Percentiles rank a stretch among this genome's conserved stretches.
Evolutionary conservation across 2,329 filamentous ascomycete species (phyloP).

Genomic region (Diaporthe australafricana): DNA sequence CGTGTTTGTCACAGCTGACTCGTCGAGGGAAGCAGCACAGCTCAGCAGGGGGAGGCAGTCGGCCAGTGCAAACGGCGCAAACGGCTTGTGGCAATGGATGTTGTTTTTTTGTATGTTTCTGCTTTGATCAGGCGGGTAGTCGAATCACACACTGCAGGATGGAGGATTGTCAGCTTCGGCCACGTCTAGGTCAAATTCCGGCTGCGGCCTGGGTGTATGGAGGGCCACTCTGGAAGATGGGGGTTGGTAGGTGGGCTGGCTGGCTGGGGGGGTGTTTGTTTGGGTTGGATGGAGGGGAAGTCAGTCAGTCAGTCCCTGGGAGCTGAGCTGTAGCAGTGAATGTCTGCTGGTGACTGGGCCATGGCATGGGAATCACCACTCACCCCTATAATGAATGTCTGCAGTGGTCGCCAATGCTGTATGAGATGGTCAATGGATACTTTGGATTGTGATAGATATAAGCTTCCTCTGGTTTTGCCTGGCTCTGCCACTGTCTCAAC

Average conservation of each 20-base stretch:
- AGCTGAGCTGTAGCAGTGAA: neutral
- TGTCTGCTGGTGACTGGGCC: neutral
- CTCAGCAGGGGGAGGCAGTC: constrained; percentile 1
- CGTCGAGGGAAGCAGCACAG: constrained; percentile 35
- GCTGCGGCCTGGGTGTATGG: neutral
- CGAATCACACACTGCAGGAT: constrained; percentile 26
- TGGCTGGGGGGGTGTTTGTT: constrained; percentile 24
- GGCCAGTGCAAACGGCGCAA: constrained; percentile 19
- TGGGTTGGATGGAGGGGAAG: constrained; percentile 31
- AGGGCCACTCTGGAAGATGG: constrained; percentile 2
- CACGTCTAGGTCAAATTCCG: neutral
- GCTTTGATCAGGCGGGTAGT: constrained; percentile 15
- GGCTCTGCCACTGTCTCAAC: constrained; percentile 30
- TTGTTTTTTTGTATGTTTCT: constrained; percentile 25
- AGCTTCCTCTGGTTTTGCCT: constrained; percentile 31
- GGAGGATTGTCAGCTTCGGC: constrained; percentile 10
- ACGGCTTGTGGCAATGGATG: constrained; percentile 18
- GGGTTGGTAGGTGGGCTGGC: neutral
- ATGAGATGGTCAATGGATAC: constrained; percentile 39
- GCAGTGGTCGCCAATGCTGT: constrained; percentile 33
- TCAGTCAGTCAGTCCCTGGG: neutral
- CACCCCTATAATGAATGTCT: constrained; percentile 38
- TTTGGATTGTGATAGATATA: constrained; percentile 38
- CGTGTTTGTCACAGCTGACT: constrained; percentile 33
- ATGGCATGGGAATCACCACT: constrained; percentile 25